phyloP scores from a whole-genome alignment of 2,329 filamentous ascomycete genomes.

The Penicillium aurantiogriseum region DNA sequence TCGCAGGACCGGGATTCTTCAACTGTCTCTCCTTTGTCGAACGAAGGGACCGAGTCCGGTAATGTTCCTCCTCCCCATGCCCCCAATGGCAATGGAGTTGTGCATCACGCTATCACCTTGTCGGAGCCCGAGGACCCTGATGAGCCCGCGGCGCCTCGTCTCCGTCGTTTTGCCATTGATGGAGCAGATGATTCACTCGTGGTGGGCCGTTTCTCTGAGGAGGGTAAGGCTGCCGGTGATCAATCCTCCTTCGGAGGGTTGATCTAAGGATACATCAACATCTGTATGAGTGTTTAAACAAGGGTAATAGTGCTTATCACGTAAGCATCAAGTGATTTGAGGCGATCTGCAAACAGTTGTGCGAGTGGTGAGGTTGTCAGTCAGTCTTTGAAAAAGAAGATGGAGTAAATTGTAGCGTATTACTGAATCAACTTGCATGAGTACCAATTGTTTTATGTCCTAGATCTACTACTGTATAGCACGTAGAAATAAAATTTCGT shows the following conservation, averaged over 20 bases:
- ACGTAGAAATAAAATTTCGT: not conserved
- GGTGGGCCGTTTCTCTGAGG: not conserved
- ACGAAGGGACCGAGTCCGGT: not conserved
- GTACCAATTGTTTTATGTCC: not conserved
- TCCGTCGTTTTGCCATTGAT: not conserved
- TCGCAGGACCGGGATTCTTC: not conserved
- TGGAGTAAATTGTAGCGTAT: not conserved
- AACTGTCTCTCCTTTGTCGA: not conserved
- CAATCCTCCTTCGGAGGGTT: not conserved
- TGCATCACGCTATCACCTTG: not conserved
- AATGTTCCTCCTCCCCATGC: not conserved
- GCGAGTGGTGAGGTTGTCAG: not conserved
- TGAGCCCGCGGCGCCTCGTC: not conserved
- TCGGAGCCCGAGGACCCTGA: not conserved
- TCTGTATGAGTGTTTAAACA: not conserved
- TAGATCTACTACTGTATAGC: not conserved
- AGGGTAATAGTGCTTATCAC: not conserved
- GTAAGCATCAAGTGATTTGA: not conserved
- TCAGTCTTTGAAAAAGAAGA: not conserved
- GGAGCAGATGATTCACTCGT: not conserved
- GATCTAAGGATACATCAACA: not conserved
- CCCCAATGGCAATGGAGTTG: not conserved
- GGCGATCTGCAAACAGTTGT: not conserved
- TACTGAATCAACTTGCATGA: not conserved
- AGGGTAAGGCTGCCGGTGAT: not conserved